phyloP scores from a whole-genome alignment of 2,329 filamentous ascomycete genomes.

The Apiospora koreana region DNA sequence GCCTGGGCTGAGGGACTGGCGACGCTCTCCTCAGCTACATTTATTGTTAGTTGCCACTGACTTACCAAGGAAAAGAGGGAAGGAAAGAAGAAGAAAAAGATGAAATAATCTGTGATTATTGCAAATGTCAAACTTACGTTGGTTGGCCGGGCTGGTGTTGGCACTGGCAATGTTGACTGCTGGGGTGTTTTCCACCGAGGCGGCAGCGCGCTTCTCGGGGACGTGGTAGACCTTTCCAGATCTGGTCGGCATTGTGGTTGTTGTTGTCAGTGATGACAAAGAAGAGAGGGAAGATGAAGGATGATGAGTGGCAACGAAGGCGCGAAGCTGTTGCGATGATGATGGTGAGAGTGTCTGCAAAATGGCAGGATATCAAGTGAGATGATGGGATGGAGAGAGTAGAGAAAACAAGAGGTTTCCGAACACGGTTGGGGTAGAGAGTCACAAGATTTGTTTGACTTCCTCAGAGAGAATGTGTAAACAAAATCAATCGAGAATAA shows the following conservation, averaged over 20 bases:
- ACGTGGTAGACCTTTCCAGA: too few relatives aligned
- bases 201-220: too few relatives aligned
- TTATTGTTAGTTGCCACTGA: not conserved
- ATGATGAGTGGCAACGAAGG: not conserved
- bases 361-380: not conserved
- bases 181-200: not conserved
- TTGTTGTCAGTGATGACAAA: not conserved
- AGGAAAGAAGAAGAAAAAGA: too few relatives aligned
- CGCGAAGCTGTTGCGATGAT: not conserved
- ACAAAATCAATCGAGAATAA: not conserved
- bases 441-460: not conserved
- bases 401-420: not conserved
- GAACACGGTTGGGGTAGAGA: not conserved
- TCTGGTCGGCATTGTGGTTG: not conserved
- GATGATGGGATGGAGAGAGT: not conserved
- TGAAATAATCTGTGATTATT: not conserved
- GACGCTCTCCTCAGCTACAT: not conserved
- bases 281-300: not conserved
- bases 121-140: not conserved
- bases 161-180: not conserved
- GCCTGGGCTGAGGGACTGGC: too few relatives aligned
- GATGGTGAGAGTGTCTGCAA: not conserved
- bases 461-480: not conserved
- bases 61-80: too few relatives aligned
- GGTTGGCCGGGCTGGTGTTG: not conserved